Percentiles rank a stretch among this genome's conserved stretches.
These are phyloP conservation scores for Fusarium austroafricanum DNA, from an alignment of 2,329 filamentous ascomycete genomes.

Conservation along the genomic window DNA sequence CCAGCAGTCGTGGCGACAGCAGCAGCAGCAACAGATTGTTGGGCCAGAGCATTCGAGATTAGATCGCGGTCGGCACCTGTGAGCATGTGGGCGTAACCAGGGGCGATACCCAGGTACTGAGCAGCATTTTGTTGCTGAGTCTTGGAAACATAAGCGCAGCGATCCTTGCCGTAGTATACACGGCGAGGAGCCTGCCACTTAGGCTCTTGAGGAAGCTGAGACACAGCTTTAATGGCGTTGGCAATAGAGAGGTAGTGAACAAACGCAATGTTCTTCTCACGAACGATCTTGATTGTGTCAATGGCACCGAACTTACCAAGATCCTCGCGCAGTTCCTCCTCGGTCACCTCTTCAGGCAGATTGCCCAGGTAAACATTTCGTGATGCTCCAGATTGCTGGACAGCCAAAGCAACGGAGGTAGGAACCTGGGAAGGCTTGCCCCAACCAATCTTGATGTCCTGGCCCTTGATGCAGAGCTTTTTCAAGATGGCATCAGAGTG, in stretches of 20 bases:
- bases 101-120: constrained; percentile 96
- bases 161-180: constrained; percentile 98
- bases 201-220: constrained; percentile 92
- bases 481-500: constrained; percentile 99
- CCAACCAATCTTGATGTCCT: constrained; percentile 99
- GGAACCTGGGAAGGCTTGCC: constrained; percentile 98
- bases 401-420: constrained; percentile 95
- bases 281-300: constrained; percentile 96
- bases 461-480: constrained; percentile 97
- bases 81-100: constrained; percentile 94
- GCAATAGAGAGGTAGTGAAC: constrained; percentile 97
- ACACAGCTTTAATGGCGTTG: constrained; percentile 98
- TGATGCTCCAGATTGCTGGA: constrained; percentile 96
- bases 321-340: constrained; percentile 94
- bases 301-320: constrained; percentile 96
- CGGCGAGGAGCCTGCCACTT: constrained; percentile 97
- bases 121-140: constrained; percentile 99
- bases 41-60: constrained; percentile 94
- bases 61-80: constrained; percentile 96
- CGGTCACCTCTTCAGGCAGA: constrained; percentile 86
- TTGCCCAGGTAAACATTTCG: constrained; percentile 98
- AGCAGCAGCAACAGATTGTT: constrained; percentile 96
- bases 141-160: constrained; percentile 98
- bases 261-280: constrained; percentile 98
- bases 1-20: constrained; percentile 96